Conservation (phyloP, 225 moss, liverwort and hornwort species). For the Straminergon stramineum region DNA sequence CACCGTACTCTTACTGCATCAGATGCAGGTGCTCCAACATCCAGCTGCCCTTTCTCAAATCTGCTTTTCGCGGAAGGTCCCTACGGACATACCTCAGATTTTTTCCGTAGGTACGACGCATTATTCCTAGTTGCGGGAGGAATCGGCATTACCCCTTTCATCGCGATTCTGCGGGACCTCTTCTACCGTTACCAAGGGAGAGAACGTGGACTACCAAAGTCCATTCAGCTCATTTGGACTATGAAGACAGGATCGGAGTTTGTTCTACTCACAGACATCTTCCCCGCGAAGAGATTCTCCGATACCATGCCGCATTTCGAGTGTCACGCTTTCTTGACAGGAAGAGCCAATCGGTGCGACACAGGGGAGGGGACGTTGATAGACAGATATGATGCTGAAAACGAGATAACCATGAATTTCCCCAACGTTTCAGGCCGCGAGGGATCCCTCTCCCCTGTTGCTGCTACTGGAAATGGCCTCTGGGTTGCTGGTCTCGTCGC, state of each 20-base stretch:
- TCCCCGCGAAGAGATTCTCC: conserved; percentile 12
- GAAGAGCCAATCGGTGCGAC: not conserved
- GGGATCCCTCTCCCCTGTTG: conserved; percentile 15
- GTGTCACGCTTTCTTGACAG: conserved; percentile 34
- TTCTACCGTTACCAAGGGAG: conserved; percentile 27
- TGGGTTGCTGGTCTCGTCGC: conserved; percentile 1
- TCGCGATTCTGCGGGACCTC: conserved; percentile 43
- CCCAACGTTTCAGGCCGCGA: conserved; percentile 20
- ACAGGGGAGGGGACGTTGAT: not conserved
- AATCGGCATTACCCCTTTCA: conserved; percentile 50
- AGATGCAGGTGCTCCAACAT: not conserved
- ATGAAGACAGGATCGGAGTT: conserved; percentile 26
- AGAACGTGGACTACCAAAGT: conserved; percentile 20
- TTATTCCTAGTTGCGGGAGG: conserved; percentile 60
- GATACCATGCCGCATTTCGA: conserved; percentile 12
- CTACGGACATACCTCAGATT: conserved; percentile 23
- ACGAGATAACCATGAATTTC: not conserved
- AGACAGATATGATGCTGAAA: not conserved
- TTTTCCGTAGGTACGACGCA: conserved; percentile 28
- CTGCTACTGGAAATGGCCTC: conserved; percentile 19
- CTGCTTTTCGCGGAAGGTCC: conserved; percentile 48
- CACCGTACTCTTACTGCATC: not conserved
- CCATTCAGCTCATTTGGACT: conserved; percentile 32
- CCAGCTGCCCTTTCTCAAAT: conserved; percentile 36
- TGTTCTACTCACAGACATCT: conserved; percentile 23